Percentiles rank a stretch among this genome's conserved stretches.
Conservation (phyloP, 805 yeast species). For the Starmerella bombicola region DNA sequence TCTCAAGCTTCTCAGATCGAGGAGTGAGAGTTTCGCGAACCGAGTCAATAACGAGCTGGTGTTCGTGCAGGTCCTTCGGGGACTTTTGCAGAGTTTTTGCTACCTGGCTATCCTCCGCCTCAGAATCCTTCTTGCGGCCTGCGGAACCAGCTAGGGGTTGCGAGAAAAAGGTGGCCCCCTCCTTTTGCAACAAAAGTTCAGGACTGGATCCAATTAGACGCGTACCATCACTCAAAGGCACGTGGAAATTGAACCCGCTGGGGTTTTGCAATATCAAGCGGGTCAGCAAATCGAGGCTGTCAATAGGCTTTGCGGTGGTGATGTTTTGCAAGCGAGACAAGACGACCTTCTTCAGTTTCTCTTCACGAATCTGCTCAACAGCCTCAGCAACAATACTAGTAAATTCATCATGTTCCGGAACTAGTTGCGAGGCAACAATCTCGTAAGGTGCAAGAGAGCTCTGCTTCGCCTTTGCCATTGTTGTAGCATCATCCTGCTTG, state of each 20-base stretch:
- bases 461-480: not conserved
- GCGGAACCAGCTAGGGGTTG: conserved; percentile 18
- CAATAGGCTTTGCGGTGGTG: conserved; percentile 1
- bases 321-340: conserved; percentile 9
- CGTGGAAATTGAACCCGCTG: conserved; percentile 12
- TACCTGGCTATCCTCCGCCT: not conserved
- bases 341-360: conserved; percentile 13
- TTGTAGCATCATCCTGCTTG: not conserved
- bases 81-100: conserved; percentile 2
- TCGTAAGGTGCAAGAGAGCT: not conserved
- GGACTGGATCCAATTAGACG: conserved; percentile 13
- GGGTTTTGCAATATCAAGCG: conserved; percentile 9
- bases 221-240: conserved; percentile 10
- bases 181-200: conserved; percentile 12
- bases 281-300: conserved; percentile 1
- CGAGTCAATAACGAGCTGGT: conserved; percentile 13
- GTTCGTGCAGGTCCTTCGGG: conserved; percentile 12
- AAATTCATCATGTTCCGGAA: conserved; percentile 10
- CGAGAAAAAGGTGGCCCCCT: conserved; percentile 7
- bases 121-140: conserved; percentile 2
- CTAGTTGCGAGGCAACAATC: not conserved
- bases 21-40: conserved; percentile 7
- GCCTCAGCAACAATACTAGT: conserved; percentile 9
- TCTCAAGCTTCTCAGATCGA: conserved; percentile 1
- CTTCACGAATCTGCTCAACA: conserved; percentile 3